Evolutionary conservation across 495 filamentous ascomycete genomes (phyloP), one percentile per base, ranked within the genome.

Genomic region (Evansstolkia leycettana): DNA sequence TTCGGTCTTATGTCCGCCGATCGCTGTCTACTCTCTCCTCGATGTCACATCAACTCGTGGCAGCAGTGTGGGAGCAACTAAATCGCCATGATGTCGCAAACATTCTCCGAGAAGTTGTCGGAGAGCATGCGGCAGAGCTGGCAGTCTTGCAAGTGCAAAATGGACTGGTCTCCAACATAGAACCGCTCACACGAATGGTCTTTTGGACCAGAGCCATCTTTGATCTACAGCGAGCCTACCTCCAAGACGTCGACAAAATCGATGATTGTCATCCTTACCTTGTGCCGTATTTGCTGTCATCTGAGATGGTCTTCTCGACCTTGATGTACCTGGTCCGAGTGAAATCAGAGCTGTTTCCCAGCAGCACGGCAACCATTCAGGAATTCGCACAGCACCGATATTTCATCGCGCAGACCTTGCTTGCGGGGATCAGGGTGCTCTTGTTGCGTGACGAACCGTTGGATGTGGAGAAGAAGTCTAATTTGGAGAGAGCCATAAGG

Each of bases 1-100:
- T 16, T 17, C 37, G 30, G n/a, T 36, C 19, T 16, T 10, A 33
- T 33, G 31, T 17, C 31, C 26, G 17, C 27, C 15, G 15, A 33
- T 42, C n/a, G 37, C 15, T 12, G 37, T 48, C 37, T 42, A 50
- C 33, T 31, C 36, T 20, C 19, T 45, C 19, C 46, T 36, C 38
- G 33, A 54, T 54, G 51, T 54, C 51, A 41, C 51, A 54, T 43
- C 51, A 40, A 36, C 42, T 51, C 28, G 44, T 51, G 42, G 51
- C 51, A 41, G 51, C 51, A 36, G 48, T 51, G 33, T 54, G 47
- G 47, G 48, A 51, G 39, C 51, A 54, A 39, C 37, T 51, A 24
- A 42, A 48, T 20, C 51, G 51, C 25, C 40, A 42, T 34, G 51
- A 54, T 40, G 37, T 54, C 10, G 35, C 48, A 12, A 54, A 48